Evolutionary conservation across 2,329 filamentous ascomycete genomes (phyloP).

Genomic region (Coniochaeta sp.): DNA sequence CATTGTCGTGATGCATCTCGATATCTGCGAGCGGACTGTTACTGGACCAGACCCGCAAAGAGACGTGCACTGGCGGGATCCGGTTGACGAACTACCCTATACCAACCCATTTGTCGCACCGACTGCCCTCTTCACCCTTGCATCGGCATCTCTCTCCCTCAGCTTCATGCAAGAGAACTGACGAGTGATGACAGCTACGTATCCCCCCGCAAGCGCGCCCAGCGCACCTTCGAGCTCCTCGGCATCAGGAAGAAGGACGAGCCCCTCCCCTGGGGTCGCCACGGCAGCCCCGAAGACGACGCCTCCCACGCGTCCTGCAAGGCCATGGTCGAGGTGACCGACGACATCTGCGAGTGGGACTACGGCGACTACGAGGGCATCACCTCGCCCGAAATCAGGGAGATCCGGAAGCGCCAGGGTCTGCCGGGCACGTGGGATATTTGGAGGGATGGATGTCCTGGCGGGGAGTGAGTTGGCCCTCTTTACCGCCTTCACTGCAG

Average conservation of each 20-base stretch:
- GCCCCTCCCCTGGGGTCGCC: slow-evolving; percentile 62
- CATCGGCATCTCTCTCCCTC: no score
- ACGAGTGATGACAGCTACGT: no score
- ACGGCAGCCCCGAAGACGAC: slow-evolving; percentile 30
- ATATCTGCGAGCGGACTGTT: neutral
- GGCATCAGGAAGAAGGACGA: slow-evolving; percentile 59
- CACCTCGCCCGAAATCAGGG: slow-evolving; percentile 62
- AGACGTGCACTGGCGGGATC: no score
- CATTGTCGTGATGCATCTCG: neutral
- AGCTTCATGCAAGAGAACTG: no score
- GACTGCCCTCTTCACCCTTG: no score
- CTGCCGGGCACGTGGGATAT: slow-evolving; percentile 66
- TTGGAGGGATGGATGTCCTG: slow-evolving; percentile 81
- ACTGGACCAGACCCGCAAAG: no score
- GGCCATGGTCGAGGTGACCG: slow-evolving; percentile 59
- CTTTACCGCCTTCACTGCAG: neutral
- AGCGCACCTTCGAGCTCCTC: slow-evolving; percentile 84
- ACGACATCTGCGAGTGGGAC: slow-evolving; percentile 77
- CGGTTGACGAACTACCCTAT: no score
- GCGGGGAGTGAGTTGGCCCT: slow-evolving; percentile 62
- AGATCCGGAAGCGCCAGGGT: slow-evolving; percentile 49
- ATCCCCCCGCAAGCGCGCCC: slow-evolving; percentile 76
- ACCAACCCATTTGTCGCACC: no score
- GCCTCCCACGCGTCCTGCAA: slow-evolving; percentile 32
- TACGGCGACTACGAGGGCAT: slow-evolving; percentile 84